Evolutionary conservation across 306 rosid species (phyloP).

Genomic region (Cajanus cajan): DNA sequence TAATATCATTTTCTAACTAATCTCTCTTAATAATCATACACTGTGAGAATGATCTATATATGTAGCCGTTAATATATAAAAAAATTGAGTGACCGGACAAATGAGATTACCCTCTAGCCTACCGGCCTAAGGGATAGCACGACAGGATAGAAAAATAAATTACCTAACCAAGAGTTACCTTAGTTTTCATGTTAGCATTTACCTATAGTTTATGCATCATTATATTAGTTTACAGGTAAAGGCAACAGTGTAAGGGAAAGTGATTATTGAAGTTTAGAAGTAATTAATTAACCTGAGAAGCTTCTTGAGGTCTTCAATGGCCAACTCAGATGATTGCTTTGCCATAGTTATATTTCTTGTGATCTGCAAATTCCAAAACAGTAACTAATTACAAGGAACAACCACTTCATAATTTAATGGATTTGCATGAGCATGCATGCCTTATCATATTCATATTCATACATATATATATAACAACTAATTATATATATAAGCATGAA

Average conservation of each 20-base stretch:
- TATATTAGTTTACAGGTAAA: background rate
- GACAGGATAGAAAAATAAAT: too few relatives aligned
- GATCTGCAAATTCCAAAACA: conserved; percentile 34
- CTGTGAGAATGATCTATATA: too few relatives aligned
- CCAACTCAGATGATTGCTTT: conserved; percentile 36
- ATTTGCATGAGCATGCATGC: background rate
- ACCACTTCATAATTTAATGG: background rate
- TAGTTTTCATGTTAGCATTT: background rate
- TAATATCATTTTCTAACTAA: too few relatives aligned
- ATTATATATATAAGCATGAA: too few relatives aligned
- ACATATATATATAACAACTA: too few relatives aligned
- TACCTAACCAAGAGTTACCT: too few relatives aligned
- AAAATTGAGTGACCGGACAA: too few relatives aligned
- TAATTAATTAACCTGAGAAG: conserved; percentile 44
- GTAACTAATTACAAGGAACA: background rate
- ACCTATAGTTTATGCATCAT: background rate
- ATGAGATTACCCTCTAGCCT: too few relatives aligned
- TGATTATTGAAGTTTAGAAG: background rate
- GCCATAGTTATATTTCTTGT: conserved; percentile 36
- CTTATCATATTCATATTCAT: too few relatives aligned
- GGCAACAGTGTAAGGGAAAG: background rate
- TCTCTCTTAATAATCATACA: too few relatives aligned
- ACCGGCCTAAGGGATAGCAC: too few relatives aligned
- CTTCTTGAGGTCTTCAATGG: conserved; percentile 45
- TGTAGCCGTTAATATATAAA: too few relatives aligned